Evolutionary conservation across 345 rosid species (phyloP), one percentile per base, ranked within the genome.

Genomic region (Lepidium aucheri): DNA sequence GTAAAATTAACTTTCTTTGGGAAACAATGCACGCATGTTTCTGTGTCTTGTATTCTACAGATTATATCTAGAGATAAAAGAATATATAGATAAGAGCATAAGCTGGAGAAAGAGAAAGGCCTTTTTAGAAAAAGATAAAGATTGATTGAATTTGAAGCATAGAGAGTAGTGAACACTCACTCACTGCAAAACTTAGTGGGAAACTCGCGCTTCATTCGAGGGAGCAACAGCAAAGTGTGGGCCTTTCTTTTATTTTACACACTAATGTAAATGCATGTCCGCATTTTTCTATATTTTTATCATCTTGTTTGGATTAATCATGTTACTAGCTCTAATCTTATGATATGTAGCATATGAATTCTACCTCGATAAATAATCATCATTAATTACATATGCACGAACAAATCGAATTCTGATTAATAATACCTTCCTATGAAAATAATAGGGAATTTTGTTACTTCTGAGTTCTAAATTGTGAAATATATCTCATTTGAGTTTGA

Each of bases 141-240:
- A 59, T 42, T 49, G 72, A 51, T 53, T 66, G 68, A 67, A 60
- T 1, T 28, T 60, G 73, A 53, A 67, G 68, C 58, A 60, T 74
- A 15, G 77, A 74, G 45, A 67, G 45, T 8, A 66, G 68, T 33
- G 34, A 74, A 67, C 71, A 65, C 72, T 65, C 71, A 65, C 72
- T 65, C 68, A 53, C 73, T 66, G 68, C 65, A 65, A 64, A 64
- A 24, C 39, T 40, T 15, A 66, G 73, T 67, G 73, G 63, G 56
- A 73, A 67, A 67, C 68, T 68, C 73, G 66, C 68, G 26, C 68
- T 50, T 67, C 26, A 52, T 53, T 59, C 77, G 77, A 73, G 68
- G 77, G 57, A 38, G 55, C 76, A 72, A 65, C 60, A 65, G 50
- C 60, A 65, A 50, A 65, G 71, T 72, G 76, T 72, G 76, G 60